These are phyloP conservation scores for Coemansia sp. DNA, from an alignment of 192 early-diverging fungal species.

Conservation along the genomic window DNA sequence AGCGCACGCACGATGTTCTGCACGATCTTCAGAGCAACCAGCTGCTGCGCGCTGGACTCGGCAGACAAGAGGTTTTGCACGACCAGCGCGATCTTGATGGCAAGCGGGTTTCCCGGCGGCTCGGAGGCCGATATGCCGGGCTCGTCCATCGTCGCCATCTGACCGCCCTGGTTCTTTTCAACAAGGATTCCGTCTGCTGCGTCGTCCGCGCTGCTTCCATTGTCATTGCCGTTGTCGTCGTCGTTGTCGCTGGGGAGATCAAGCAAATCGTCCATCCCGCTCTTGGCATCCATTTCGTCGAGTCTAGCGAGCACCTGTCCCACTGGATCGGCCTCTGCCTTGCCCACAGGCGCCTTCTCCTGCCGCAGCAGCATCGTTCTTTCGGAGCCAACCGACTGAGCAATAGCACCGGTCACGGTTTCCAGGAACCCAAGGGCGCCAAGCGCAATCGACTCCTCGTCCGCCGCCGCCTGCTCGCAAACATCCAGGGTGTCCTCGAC, in stretches of 20 bases:
- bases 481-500: conserved; percentile 47
- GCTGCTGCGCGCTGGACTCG: conserved; percentile 27
- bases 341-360: neutral
- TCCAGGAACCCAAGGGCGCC: conserved; percentile 34
- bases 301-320: conserved; percentile 24
- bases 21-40: conserved; percentile 42
- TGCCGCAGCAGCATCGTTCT: neutral
- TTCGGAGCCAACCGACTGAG: neutral
- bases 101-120: conserved; percentile 25
- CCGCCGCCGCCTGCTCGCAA: conserved; percentile 20
- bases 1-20: conserved; percentile 31
- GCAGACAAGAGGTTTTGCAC: conserved; percentile 29
- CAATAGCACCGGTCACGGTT: conserved; percentile 24
- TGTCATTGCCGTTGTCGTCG: neutral
- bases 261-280: conserved; percentile 16
- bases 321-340: conserved; percentile 22
- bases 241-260: neutral
- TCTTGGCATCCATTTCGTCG: conserved; percentile 14
- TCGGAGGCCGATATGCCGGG: neutral
- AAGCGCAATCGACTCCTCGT: conserved; percentile 5
- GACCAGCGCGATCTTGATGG: conserved; percentile 38
- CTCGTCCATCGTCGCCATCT: neutral
- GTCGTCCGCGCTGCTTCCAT: too few species aligned
- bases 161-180: neutral
- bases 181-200: too few species aligned